Base-by-base conservation (phyloP, 768 basidiomycete species). In the Calocera cornea region DNA sequence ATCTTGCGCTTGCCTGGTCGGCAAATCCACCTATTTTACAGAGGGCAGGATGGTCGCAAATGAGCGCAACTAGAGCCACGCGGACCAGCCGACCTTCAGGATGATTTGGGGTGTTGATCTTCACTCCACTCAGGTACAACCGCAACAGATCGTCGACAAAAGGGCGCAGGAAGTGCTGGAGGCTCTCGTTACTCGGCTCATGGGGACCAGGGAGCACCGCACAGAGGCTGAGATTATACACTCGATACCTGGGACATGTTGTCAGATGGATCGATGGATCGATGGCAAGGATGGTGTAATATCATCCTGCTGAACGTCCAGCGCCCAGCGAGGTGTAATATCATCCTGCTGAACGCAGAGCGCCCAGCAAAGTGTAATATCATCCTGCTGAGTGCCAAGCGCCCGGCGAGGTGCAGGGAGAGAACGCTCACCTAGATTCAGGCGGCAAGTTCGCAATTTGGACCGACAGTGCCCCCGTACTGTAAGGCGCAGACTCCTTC, bases 31-130 rank as follows among this genome's bases (percentile, higher is more conserved):
- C 67, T 1, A 75, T 63, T 41, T 75, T 75, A 38, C 69, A 72
- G 72, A 74, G 72, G 0, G 75, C 75, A 0, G 74, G 75, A 41
- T 76, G 74, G 54, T 76, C 76, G 14, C 73, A 74, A 3, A 77
- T 70, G 12, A 76, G 70, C 1, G 54, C 73, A 38, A 76, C 44
- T 5, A 76, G 64, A 7, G 69, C 71, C 12, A 73, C 72, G 24
- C 70, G 71, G 36, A 38, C 36, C 5, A 38, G 36, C 36, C 36
- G 68, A 50, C 73, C 75, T 67, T 72, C 41, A 8, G 74, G 73
- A 68, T 66, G 65, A 31, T 65, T 65, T 11, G 70, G 41, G 0
- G 71, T 69, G 7, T 64, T 16, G 24, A 34, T 47, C 0, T 63
- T 14, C 10, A 72, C 72, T 8, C 77, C 75, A 8, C 73, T 27